Percentiles rank a stretch among this genome's conserved stretches.
Conservation (phyloP, 2,329 filamentous ascomycete species). For the Colletotrichum brevisporum region DNA sequence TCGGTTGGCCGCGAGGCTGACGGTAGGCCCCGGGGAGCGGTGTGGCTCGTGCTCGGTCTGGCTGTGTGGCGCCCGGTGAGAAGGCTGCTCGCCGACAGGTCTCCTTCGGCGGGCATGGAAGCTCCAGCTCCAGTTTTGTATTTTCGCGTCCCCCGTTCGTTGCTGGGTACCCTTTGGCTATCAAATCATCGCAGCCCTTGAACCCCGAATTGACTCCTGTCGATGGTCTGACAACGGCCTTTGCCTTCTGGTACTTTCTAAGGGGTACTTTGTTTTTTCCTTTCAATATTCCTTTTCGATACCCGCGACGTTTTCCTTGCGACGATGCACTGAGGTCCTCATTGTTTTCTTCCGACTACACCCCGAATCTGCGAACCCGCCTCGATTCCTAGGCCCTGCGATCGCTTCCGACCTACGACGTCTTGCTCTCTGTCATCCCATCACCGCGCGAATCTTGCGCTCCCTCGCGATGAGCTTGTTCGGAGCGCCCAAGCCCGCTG, state of each 20-base stretch:
- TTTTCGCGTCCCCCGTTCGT: conserved; percentile 42
- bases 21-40: conserved; percentile 6
- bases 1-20: conserved; percentile 50
- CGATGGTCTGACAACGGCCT: not conserved
- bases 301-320: conserved; percentile 14
- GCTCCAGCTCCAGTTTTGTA: conserved; percentile 40
- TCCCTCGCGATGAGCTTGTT: conserved; percentile 50
- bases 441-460: not conserved
- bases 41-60: conserved; percentile 30
- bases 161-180: conserved; percentile 8
- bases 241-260: not conserved
- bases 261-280: conserved; percentile 2
- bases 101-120: not conserved
- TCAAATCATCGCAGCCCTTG: too few species aligned
- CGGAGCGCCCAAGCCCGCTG: conserved; percentile 54
- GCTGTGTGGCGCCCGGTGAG: conserved; percentile 40
- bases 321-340: conserved; percentile 29
- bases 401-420: not conserved
- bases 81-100: too few species aligned
- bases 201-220: too few species aligned
- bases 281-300: conserved; percentile 4
- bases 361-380: conserved; percentile 24
- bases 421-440: not conserved
- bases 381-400: not conserved
- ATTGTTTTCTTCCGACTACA: conserved; percentile 26